Evolutionary conservation across 192 early-diverging fungal species (phyloP), one percentile per base, ranked within the genome.

Genomic region (Glomus cerebriforme): DNA sequence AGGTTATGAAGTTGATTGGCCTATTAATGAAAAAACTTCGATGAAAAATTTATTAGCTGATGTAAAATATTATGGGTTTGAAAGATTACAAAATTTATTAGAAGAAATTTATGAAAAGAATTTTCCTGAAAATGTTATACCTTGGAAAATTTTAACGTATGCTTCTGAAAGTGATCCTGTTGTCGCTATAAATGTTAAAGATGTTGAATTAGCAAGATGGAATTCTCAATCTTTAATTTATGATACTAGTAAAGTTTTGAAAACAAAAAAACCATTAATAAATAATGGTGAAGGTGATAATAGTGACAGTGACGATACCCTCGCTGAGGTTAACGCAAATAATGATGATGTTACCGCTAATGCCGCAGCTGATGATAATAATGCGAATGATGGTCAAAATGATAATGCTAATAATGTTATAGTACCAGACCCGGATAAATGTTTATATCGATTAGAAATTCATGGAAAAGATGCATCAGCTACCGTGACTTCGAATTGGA

Each of bases 31-130:
- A 3, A 29, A 67, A 29, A 31, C 31, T 19, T 17, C 65, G 7
- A 67, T 67, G 65, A 67, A 32, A 19, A 67, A 67, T 67, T 35
- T 67, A n/a, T 34, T 67, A 8, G 29, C 17, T 9, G 65, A 67
- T 29, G 65, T 67, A 67, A 67, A 67, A 10, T 67, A 67, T 35
- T 67, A 67, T 29, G 65, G 65, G 0, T 67, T 67, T 67, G 65
- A 67, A 31, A 29, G n/a, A 9, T 67, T 67, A 35, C 65, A 34
- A 67, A 67, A 17, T 34, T 35, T 67, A 12, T 67, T 67, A n/a
- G 65, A 67, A 67, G 29, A 67, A 8, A 35, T 22, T 6, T 67
- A 67, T 67, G 65, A 67, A 67, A 35, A 67, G 7, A 17, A 35
- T 34, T 67, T 29, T 17, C 65, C 65, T 7, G 17, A 15, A 32